Percentiles rank a stretch among this genome's conserved stretches.
Conservation (phyloP, 345 rosid species). For the Euphorbia peplus region DNA sequence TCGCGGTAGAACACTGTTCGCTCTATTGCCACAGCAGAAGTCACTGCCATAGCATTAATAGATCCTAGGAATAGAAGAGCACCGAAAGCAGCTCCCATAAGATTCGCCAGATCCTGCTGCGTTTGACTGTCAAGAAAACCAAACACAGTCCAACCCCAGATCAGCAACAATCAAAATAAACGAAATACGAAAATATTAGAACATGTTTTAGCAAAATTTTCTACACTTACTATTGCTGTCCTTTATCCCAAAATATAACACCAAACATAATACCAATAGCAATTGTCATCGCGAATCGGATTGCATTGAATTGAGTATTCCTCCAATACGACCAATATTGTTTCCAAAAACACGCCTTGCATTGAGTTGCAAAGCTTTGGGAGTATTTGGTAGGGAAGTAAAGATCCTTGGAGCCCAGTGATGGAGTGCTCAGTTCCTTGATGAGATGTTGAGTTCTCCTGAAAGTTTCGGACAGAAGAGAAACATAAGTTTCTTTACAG, state of each 20-base stretch:
- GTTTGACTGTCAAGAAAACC: conserved; percentile 9
- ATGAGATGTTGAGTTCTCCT: conserved; percentile 38
- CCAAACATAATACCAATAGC: conserved; percentile 37
- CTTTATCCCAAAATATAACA: conserved; percentile 36
- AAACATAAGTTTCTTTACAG: neutral
- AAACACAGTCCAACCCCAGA: neutral
- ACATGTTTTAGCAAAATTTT: neutral
- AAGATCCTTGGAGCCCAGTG: conserved; percentile 33
- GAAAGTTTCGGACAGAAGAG: neutral
- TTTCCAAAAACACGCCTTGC: conserved; percentile 26
- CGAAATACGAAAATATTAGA: neutral
- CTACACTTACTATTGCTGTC: conserved; percentile 28
- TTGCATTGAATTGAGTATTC: conserved; percentile 35
- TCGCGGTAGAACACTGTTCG: conserved; percentile 48
- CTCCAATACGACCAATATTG: conserved; percentile 51
- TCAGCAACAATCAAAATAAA: neutral
- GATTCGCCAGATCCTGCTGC: conserved; percentile 33
- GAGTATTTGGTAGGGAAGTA: conserved; percentile 38
- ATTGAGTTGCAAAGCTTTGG: too few species aligned
- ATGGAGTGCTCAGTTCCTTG: conserved; percentile 38
- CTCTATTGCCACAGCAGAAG: conserved; percentile 39
- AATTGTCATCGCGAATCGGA: conserved; percentile 31
- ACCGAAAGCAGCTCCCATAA: conserved; percentile 38
- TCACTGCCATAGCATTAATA: conserved; percentile 40
- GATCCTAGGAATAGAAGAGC: conserved; percentile 44